A percentile compares a stretch with the other conserved stretches of the same genome.
phyloP scores from a whole-genome alignment of 345 rosid species.

The Passiflora organensis region DNA sequence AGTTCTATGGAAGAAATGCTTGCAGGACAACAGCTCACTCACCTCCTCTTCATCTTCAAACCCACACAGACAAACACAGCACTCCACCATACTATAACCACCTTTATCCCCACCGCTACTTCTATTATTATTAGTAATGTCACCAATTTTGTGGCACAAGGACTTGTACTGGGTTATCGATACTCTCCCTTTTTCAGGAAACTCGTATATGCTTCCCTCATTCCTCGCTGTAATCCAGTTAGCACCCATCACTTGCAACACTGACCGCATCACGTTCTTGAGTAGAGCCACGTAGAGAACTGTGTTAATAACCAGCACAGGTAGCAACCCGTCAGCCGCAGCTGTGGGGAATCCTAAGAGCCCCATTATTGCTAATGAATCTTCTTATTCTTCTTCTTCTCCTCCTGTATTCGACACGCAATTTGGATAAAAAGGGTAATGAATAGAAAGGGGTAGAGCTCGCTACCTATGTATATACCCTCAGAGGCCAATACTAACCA shows the following conservation, averaged over 20 bases:
- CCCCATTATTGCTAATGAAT: too few relatives aligned
- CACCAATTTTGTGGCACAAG: too few relatives aligned
- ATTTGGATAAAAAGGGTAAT: background rate
- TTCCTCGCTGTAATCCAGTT: constrained; percentile 3
- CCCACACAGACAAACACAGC: constrained; percentile 74
- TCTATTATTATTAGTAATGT: too few relatives aligned
- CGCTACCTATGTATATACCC: too few relatives aligned
- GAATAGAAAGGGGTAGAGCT: too few relatives aligned
- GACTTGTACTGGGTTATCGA: constrained; percentile 51
- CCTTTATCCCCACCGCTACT: background rate
- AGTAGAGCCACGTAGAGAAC: constrained; percentile 53
- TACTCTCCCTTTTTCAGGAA: constrained; percentile 29
- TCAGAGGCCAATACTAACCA: constrained; percentile 9
- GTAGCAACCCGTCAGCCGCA: constrained; percentile 56
- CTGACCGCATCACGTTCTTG: constrained; percentile 49
- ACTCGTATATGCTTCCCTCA: constrained; percentile 18
- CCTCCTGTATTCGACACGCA: too few relatives aligned
- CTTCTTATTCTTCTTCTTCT: too few relatives aligned
- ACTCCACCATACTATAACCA: constrained; percentile 25
- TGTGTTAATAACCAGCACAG: constrained; percentile 61
- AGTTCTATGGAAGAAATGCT: constrained; percentile 75
- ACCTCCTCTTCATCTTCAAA: constrained; percentile 76
- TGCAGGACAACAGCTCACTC: constrained; percentile 76
- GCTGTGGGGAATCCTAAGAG: constrained; percentile 50
- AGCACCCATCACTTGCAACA: constrained; percentile 19